These are phyloP conservation scores for Lactifluus pinguis DNA, from an alignment of 768 basidiomycete genomes.

Conservation along the genomic window DNA sequence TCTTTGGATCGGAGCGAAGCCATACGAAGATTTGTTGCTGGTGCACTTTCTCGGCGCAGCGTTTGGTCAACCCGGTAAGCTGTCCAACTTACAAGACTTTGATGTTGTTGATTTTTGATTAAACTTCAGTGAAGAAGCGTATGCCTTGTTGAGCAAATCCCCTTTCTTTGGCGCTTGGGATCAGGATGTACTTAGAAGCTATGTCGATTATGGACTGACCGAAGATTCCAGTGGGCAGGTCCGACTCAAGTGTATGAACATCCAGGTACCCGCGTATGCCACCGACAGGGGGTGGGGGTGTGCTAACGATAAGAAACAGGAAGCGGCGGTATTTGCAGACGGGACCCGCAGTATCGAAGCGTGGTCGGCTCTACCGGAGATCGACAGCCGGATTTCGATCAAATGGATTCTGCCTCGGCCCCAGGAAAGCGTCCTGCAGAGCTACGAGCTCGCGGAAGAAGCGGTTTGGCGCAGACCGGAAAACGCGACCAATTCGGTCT, in stretches of 20 bases:
- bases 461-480: constrained; percentile 28
- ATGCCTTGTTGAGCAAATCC: constrained; percentile 35
- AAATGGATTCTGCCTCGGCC: constrained; percentile 48
- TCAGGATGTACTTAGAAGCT: constrained; percentile 46
- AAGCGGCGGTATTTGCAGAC: constrained; percentile 54
- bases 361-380: constrained; percentile 26
- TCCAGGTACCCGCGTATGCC: constrained; percentile 31
- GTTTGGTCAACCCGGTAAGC: constrained; percentile 55
- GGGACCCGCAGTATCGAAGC: constrained; percentile 29
- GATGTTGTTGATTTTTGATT: background rate
- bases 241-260: constrained; percentile 53
- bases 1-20: background rate
- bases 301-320: constrained; percentile 25
- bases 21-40: constrained; percentile 22
- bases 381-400: constrained; percentile 44
- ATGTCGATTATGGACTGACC: constrained; percentile 51
- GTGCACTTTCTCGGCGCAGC: constrained; percentile 50
- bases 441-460: constrained; percentile 11
- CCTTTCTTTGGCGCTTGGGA: constrained; percentile 72
- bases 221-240: constrained; percentile 32
- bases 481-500: constrained; percentile 28
- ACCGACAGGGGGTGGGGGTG: background rate
- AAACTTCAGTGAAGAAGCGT: constrained; percentile 48
- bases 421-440: constrained; percentile 18
- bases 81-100: no score